Conservation (phyloP, 1,139 yeast genomes). For the Geotrichum aggregatum region DNA sequence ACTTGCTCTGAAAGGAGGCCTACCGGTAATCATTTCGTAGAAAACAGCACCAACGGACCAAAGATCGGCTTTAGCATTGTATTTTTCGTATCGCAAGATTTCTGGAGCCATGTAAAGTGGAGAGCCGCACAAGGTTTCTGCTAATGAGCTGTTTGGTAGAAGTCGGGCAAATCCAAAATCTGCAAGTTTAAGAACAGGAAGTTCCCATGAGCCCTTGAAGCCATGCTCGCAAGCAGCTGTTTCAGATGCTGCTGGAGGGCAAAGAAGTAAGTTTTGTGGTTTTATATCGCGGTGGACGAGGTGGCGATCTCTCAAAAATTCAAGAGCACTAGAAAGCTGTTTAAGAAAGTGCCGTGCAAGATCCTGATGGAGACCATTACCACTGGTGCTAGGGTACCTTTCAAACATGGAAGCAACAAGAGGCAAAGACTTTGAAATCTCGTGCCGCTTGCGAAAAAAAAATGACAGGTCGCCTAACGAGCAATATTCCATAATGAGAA, state of each 20-base stretch:
- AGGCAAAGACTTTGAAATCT: slow-evolving; percentile 71
- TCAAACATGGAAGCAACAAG: slow-evolving; percentile 69
- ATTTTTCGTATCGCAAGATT: slow-evolving; percentile 86
- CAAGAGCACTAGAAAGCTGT: slow-evolving; percentile 79
- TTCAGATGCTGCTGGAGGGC: slow-evolving; percentile 67
- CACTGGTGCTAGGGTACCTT: slow-evolving; percentile 75
- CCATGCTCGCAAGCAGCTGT: slow-evolving; percentile 53
- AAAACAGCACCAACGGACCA: slow-evolving; percentile 98
- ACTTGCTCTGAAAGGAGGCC: slow-evolving; percentile 90
- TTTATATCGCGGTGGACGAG: slow-evolving; percentile 91
- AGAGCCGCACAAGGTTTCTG: slow-evolving; percentile 95
- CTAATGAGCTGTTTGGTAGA: slow-evolving; percentile 85
- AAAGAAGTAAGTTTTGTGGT: slow-evolving; percentile 82
- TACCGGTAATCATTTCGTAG: slow-evolving; percentile 91
- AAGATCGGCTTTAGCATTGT: slow-evolving; percentile 92
- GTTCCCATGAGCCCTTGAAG: slow-evolving; percentile 76
- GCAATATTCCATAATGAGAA: slow-evolving; percentile 95
- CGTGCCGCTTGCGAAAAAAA: slow-evolving; percentile 72
- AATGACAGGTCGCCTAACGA: slow-evolving; percentile 89
- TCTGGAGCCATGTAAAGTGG: slow-evolving; percentile 99
- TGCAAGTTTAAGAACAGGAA: slow-evolving; percentile 88
- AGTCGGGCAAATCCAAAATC: slow-evolving; percentile 97
- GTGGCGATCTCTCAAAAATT: slow-evolving; percentile 74
- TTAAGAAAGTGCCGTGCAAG: slow-evolving; percentile 79
- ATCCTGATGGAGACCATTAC: slow-evolving; percentile 72